Percentiles rank a stretch among this genome's conserved stretches.
These are phyloP conservation scores for Cyanidiococcus yangmingshanensis DNA, from an alignment of 23 red algal genomes.

Conservation along the genomic window DNA sequence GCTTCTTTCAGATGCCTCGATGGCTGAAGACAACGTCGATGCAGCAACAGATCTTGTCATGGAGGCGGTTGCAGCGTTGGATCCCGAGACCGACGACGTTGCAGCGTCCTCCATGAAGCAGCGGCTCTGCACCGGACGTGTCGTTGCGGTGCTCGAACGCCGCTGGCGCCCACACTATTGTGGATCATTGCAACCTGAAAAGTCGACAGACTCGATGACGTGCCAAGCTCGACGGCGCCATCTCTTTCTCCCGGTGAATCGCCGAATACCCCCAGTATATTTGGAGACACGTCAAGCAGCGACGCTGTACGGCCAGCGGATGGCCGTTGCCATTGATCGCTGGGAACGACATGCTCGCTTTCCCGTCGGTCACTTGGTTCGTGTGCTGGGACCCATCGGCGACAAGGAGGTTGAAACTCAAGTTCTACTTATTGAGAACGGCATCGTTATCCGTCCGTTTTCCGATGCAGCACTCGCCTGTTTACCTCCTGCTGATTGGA, in stretches of 20 bases:
- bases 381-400: conserved; percentile 64
- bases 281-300: conserved; percentile 49
- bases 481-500: conserved; percentile 50
- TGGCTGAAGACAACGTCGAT: conserved; percentile 39
- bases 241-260: conserved; percentile 63
- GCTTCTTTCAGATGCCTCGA: conserved; percentile 6
- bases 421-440: conserved; percentile 81
- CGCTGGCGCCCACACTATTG: conserved; percentile 82
- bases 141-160: conserved; percentile 72
- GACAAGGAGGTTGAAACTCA: conserved; percentile 80
- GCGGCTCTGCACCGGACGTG: background rate
- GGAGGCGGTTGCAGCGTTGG: conserved; percentile 8
- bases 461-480: conserved; percentile 73
- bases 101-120: background rate
- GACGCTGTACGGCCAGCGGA: conserved; percentile 55
- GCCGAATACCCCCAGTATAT: conserved; percentile 56
- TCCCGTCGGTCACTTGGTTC: conserved; percentile 73
- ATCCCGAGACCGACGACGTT: background rate
- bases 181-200: conserved; percentile 43
- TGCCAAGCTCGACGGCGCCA: conserved; percentile 12
- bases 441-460: conserved; percentile 75
- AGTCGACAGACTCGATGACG: conserved; percentile 27
- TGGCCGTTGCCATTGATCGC: conserved; percentile 64
- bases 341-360: conserved; percentile 58
- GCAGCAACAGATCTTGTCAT: conserved; percentile 27